phyloP scores from a whole-genome alignment of 2,329 filamentous ascomycete genomes.

The Dothideomycetidae sp. region DNA sequence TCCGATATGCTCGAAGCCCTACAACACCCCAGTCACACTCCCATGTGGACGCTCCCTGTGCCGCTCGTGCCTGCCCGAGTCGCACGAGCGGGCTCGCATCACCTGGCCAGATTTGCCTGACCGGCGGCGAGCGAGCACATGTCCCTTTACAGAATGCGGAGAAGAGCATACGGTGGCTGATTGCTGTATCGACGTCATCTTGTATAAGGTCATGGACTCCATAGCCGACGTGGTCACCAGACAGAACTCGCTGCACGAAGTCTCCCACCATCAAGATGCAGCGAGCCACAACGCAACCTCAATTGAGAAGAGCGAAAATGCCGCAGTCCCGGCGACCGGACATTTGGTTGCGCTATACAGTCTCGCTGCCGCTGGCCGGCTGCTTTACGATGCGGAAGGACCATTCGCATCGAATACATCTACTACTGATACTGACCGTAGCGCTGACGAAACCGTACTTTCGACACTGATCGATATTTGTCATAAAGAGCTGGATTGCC shows the following conservation, averaged over 20 bases:
- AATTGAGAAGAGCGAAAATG: conserved; percentile 24
- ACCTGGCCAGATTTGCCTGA: conserved; percentile 60
- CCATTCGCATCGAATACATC: conserved; percentile 31
- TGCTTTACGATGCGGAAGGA: conserved; percentile 44
- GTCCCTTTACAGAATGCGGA: conserved; percentile 52
- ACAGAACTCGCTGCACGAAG: conserved; percentile 23
- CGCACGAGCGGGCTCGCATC: conserved; percentile 52
- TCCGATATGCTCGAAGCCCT: conserved; percentile 52
- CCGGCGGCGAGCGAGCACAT: conserved; percentile 56
- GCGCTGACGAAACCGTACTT: conserved; percentile 38
- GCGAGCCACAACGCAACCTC: conserved; percentile 23
- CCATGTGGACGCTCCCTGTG: conserved; percentile 75
- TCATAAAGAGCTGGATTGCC: conserved; percentile 66
- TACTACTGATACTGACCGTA: conserved; percentile 24
- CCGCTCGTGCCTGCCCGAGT: conserved; percentile 54
- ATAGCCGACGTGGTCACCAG: conserved; percentile 40
- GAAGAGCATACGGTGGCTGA: conserved; percentile 64
- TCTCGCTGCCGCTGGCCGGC: conserved; percentile 46
- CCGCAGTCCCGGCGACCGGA: conserved; percentile 38
- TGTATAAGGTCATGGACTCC: conserved; percentile 55
- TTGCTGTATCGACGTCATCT: conserved; percentile 60
- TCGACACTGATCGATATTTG: conserved; percentile 45
- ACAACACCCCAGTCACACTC: conserved; percentile 56
- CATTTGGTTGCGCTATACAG: conserved; percentile 52
- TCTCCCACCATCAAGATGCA: conserved; percentile 19